Evolutionary conservation across 306 rosid genomes (phyloP).

Genomic region (Inga oerstediana): DNA sequence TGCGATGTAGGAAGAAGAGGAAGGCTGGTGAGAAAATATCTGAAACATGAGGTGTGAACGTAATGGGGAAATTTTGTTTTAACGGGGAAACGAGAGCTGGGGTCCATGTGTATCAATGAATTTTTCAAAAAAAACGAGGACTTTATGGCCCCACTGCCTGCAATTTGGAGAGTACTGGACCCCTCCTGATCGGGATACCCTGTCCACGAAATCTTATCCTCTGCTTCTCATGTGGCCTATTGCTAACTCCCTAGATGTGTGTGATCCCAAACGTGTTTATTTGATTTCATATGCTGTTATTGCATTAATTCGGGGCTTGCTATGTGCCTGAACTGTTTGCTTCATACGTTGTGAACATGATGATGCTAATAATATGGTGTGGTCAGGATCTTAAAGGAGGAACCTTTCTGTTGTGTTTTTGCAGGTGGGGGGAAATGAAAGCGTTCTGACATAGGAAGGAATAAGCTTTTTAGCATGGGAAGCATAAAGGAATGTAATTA

Average conservation of each 20-base stretch:
- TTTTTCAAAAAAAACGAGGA: neutral
- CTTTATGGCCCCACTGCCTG: constrained; percentile 30
- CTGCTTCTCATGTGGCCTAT: neutral
- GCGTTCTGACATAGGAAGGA: neutral
- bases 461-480: neutral
- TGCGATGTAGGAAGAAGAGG: neutral
- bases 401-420: neutral
- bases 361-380: neutral
- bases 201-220: constrained; percentile 29
- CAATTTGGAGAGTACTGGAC: constrained; percentile 25
- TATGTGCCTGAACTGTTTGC: neutral
- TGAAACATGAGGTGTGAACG: neutral
- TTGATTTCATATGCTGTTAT: neutral
- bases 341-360: neutral
- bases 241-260: neutral
- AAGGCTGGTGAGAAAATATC: constrained; percentile 27
- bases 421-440: neutral
- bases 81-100: constrained; percentile 24
- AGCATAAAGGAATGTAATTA: neutral
- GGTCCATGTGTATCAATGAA: constrained; percentile 19
- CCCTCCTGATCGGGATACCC: constrained; percentile 30
- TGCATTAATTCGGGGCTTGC: neutral
- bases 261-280: neutral
- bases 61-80: constrained; percentile 24
- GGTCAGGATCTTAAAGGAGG: neutral